These are phyloP conservation scores for Ophiostoma angusticollis DNA, from an alignment of 2,329 filamentous ascomycete species.

Conservation along the genomic window DNA sequence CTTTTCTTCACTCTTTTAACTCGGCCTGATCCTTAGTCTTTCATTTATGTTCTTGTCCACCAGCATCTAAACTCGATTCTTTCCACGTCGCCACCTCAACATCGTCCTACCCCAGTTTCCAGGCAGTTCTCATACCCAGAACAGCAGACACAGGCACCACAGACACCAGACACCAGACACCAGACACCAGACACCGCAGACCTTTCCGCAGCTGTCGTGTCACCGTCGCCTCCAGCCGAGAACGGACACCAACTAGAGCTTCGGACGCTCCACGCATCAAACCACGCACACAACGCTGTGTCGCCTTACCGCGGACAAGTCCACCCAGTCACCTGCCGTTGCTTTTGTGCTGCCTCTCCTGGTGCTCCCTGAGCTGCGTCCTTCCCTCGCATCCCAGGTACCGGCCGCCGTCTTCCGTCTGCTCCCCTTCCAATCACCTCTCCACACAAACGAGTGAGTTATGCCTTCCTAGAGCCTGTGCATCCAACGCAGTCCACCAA, in stretches of 20 bases:
- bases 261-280: constrained; percentile 6
- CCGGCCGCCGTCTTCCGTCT: neutral
- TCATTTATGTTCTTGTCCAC: constrained; percentile 1
- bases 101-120: too few relatives aligned
- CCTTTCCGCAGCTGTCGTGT: constrained; percentile 2
- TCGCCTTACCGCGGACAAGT: constrained; percentile 3
- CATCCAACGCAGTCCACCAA: constrained; percentile 7
- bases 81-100: neutral
- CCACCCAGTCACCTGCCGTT: constrained; percentile 2
- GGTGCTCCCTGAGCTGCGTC: neutral
- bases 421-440: neutral
- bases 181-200: neutral
- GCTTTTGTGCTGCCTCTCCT: constrained; percentile 2
- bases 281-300: constrained; percentile 6
- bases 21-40: constrained; percentile 1
- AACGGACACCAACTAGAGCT: constrained; percentile 6
- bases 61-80: neutral
- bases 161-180: neutral
- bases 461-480: neutral
- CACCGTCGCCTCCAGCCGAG: constrained; percentile 8
- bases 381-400: neutral
- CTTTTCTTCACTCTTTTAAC: neutral
- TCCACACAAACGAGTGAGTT: constrained; percentile 7
- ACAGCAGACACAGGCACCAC: neutral
- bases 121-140: neutral